Evolutionary conservation across 2,329 filamentous ascomycete genomes (phyloP).

Genomic region (Lachnellula occidentalis): DNA sequence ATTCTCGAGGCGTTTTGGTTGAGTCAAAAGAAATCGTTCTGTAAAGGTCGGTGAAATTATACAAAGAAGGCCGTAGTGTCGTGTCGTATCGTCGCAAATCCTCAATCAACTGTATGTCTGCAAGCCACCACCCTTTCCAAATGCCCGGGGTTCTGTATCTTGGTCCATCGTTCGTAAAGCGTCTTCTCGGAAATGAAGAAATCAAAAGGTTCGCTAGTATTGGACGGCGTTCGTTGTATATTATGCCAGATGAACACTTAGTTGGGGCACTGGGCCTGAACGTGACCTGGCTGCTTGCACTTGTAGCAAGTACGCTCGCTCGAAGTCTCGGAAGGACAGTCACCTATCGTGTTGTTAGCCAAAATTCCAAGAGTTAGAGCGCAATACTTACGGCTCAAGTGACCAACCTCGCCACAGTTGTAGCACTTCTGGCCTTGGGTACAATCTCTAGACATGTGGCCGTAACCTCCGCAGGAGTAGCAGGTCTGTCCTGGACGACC

Average conservation of each 20-base stretch:
- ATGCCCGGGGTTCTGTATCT: slow-evolving; percentile 27
- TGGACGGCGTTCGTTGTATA: slow-evolving; percentile 19
- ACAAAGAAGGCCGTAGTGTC: slow-evolving; percentile 27
- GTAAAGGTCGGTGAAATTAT: slow-evolving; percentile 20
- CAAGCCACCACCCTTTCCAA: slow-evolving; percentile 28
- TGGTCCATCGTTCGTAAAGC: slow-evolving; percentile 23
- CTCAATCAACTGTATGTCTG: slow-evolving; percentile 27
- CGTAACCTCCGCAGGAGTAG: slow-evolving; percentile 96
- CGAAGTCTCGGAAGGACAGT: slow-evolving; percentile 89
- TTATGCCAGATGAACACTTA: slow-evolving; percentile 37
- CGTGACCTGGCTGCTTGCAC: slow-evolving; percentile 61
- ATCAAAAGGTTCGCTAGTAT: slow-evolving; percentile 7
- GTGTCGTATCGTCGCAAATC: slow-evolving; percentile 22
- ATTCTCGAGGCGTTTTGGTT: slow-evolving; percentile 8
- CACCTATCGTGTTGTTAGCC: slow-evolving; percentile 44
- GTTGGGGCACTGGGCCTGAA: slow-evolving; percentile 91
- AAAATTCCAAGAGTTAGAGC: background rate
- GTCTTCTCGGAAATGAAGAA: slow-evolving; percentile 26
- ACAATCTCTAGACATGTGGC: slow-evolving; percentile 95
- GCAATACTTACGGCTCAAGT: slow-evolving; percentile 36
- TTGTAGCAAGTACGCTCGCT: slow-evolving; percentile 98
- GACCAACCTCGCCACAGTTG: slow-evolving; percentile 92
- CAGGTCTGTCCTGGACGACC: slow-evolving; percentile 72
- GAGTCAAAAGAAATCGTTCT: slow-evolving; percentile 11
- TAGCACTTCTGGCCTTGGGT: slow-evolving; percentile 99